These are phyloP conservation scores for Aethionema arabicum DNA, from an alignment of 345 rosid species.

Conservation along the genomic window DNA sequence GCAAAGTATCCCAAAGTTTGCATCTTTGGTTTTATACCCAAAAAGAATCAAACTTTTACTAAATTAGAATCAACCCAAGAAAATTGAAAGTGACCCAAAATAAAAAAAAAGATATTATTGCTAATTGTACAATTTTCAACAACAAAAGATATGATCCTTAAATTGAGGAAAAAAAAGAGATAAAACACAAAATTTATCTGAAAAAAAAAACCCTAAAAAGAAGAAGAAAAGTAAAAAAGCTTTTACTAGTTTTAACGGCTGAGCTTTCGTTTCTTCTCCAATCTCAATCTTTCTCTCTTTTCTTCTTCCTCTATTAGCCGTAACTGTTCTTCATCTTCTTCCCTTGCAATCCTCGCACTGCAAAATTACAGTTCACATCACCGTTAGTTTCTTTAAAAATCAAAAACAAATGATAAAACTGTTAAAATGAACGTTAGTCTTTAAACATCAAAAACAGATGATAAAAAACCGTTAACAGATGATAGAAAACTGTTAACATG, in stretches of 20 bases:
- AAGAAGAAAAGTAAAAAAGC: conserved; percentile 7
- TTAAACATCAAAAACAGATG: too few species aligned
- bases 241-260: conserved; percentile 29
- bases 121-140: conserved; percentile 33
- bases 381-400: too few species aligned
- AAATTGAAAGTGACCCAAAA: conserved; percentile 12
- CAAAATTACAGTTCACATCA: neutral
- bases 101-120: conserved; percentile 16
- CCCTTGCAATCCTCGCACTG: conserved; percentile 65
- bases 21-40: conserved; percentile 8
- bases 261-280: conserved; percentile 54
- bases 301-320: conserved; percentile 67
- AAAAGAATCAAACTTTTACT: conserved; percentile 27
- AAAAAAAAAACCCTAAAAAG: conserved; percentile 22
- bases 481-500: too few species aligned
- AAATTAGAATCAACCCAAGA: conserved; percentile 22
- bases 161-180: conserved; percentile 1
- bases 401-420: neutral
- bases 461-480: too few species aligned
- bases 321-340: conserved; percentile 75
- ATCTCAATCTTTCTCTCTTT: conserved; percentile 43
- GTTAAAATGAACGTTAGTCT: too few species aligned
- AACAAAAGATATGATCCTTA: conserved; percentile 23
- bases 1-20: neutral
- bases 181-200: neutral